Conservation (phyloP, 2,329 filamentous ascomycete genomes). For the Blastomyces percursus region DNA sequence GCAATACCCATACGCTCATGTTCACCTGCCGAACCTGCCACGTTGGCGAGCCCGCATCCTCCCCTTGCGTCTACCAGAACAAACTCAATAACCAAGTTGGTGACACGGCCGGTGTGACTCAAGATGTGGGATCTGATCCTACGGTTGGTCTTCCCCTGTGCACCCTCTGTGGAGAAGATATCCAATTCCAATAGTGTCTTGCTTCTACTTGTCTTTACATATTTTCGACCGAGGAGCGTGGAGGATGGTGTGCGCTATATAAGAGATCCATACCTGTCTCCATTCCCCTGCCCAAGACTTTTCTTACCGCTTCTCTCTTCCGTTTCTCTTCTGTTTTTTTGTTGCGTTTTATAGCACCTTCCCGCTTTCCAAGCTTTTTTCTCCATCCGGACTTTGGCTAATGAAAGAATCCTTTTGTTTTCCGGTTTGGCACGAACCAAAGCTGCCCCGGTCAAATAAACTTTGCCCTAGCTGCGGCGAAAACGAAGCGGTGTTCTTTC, state of each 20-base stretch:
- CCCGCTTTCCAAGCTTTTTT: slow-evolving; percentile 17
- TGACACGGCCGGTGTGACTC: slow-evolving; percentile 92
- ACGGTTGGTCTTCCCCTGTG: slow-evolving; percentile 73
- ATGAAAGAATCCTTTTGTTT: slow-evolving; percentile 14
- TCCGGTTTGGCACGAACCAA: slow-evolving; percentile 2
- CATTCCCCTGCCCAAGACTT: not conserved
- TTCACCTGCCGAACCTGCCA: slow-evolving; percentile 95
- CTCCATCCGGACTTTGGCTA: slow-evolving; percentile 37
- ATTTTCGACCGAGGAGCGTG: not conserved
- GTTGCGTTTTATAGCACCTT: not conserved
- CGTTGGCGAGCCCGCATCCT: slow-evolving; percentile 75
- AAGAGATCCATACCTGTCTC: not conserved
- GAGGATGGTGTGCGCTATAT: not conserved
- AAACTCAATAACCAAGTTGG: slow-evolving; percentile 81
- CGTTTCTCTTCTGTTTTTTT: not conserved
- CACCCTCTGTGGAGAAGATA: slow-evolving; percentile 48
- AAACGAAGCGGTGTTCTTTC: slow-evolving; percentile 93
- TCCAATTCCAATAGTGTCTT: slow-evolving; percentile 29
- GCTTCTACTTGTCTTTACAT: not conserved
- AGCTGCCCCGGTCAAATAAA: slow-evolving; percentile 86
- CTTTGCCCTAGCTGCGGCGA: slow-evolving; percentile 75
- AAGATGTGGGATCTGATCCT: slow-evolving; percentile 93
- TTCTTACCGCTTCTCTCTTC: not conserved
- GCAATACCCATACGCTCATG: slow-evolving; percentile 69
- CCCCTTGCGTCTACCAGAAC: slow-evolving; percentile 91